Conservation (phyloP, 225 moss, liverwort and hornwort species). For the Sphagnum tenellum region DNA sequence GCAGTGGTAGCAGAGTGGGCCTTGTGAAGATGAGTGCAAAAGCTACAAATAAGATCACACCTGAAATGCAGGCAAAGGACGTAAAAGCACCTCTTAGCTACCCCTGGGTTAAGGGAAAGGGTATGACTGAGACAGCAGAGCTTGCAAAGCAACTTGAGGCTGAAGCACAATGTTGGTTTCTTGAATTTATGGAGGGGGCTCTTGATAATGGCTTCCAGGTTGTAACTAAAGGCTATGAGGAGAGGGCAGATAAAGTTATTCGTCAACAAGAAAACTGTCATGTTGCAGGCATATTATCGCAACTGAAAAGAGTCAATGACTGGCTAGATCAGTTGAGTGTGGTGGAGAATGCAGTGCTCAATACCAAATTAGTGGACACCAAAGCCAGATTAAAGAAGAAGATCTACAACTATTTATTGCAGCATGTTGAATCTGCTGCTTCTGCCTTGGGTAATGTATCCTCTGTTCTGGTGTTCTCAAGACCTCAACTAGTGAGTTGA, state of each 20-base stretch:
- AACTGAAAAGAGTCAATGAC: constrained; percentile 89
- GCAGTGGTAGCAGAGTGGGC: constrained; percentile 22
- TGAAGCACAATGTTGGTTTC: constrained; percentile 80
- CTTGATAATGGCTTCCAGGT: constrained; percentile 78
- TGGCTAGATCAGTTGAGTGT: constrained; percentile 84
- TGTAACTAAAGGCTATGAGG: constrained; percentile 21
- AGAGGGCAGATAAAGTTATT: constrained; percentile 40
- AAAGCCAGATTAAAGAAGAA: constrained; percentile 76
- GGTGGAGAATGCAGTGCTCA: constrained; percentile 14
- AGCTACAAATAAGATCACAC: constrained; percentile 52
- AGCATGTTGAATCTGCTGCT: constrained; percentile 93
- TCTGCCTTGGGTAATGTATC: constrained; percentile 70
- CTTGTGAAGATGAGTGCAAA: constrained; percentile 33
- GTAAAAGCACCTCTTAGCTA: constrained; percentile 18
- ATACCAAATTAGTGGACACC: constrained; percentile 58
- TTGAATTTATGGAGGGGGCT: constrained; percentile 82
- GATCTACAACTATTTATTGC: constrained; percentile 81
- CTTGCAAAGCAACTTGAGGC: constrained; percentile 60
- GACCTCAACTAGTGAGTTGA: constrained; percentile 34
- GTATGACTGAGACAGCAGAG: constrained; percentile 55
- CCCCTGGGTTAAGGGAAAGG: constrained; percentile 64
- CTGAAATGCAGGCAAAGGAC: constrained; percentile 32
- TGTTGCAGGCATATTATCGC: constrained; percentile 85
- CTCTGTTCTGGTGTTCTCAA: constrained; percentile 41
- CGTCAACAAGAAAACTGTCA: constrained; percentile 80